phyloP scores from a whole-genome alignment of 2,329 filamentous ascomycete genomes.

The Ascochyta fabae region DNA sequence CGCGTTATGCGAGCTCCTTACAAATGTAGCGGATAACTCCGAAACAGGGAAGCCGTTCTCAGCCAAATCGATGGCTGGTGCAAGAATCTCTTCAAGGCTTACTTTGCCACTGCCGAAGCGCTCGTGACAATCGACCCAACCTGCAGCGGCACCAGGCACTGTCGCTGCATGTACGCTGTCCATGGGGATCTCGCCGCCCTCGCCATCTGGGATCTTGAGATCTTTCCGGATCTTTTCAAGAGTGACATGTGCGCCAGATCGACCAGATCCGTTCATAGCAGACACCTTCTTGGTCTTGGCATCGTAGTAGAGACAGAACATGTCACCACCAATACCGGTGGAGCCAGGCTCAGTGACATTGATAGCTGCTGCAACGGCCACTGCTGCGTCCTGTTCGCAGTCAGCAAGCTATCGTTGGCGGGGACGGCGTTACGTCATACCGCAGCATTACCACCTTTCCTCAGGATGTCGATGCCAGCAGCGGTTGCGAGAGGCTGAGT shows the following conservation, averaged over 20 bases:
- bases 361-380: constrained; percentile 88
- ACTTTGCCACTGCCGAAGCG: constrained; percentile 89
- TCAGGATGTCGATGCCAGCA: constrained; percentile 84
- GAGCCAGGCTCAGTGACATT: constrained; percentile 93
- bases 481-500: constrained; percentile 88
- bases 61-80: constrained; percentile 81
- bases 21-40: constrained; percentile 73
- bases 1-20: constrained; percentile 54
- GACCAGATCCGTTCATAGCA: constrained; percentile 92
- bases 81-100: constrained; percentile 75
- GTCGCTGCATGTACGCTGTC: constrained; percentile 81
- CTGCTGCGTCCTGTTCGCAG: constrained; percentile 83
- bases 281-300: constrained; percentile 81
- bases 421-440: constrained; percentile 60
- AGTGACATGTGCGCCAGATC: constrained; percentile 72
- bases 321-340: constrained; percentile 95
- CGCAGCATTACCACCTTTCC: constrained; percentile 89
- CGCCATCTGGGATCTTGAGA: constrained; percentile 67
- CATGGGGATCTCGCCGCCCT: constrained; percentile 70
- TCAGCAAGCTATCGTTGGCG: constrained; percentile 3
- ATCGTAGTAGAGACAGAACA: constrained; percentile 94
- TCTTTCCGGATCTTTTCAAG: constrained; percentile 74
- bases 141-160: constrained; percentile 87
- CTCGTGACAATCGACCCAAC: constrained; percentile 89
- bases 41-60: constrained; percentile 91